These are phyloP conservation scores for Podospora appendiculata DNA, from an alignment of 495 filamentous ascomycete genomes.

Conservation along the genomic window DNA sequence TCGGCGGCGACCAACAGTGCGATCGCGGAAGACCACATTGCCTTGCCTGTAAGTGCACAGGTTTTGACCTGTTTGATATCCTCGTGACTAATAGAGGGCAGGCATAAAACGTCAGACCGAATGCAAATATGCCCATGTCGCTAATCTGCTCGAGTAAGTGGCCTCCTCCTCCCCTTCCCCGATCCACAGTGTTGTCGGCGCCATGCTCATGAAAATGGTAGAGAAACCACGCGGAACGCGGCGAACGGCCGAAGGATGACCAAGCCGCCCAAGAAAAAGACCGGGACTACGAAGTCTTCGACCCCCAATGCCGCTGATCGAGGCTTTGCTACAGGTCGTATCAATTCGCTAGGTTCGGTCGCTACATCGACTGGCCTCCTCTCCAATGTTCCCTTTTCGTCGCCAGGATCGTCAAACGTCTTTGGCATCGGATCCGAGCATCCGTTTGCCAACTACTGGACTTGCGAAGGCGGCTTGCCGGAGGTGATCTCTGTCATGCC, in stretches of 20 bases:
- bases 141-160: slow-evolving; percentile 60
- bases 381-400: slow-evolving; percentile 58
- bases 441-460: slow-evolving; percentile 72
- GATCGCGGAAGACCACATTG: slow-evolving; percentile 54
- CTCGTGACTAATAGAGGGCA: slow-evolving; percentile 9
- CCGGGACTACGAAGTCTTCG: slow-evolving; percentile 13
- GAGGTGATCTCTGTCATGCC: slow-evolving; percentile 65
- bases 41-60: slow-evolving; percentile 49
- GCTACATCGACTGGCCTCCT: slow-evolving; percentile 51
- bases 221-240: slow-evolving; percentile 40
- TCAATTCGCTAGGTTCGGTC: slow-evolving; percentile 31
- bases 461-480: slow-evolving; percentile 58
- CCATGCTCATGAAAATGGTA: slow-evolving; percentile 10
- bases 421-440: slow-evolving; percentile 63
- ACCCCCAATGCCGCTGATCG: slow-evolving; percentile 42
- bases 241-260: slow-evolving; percentile 50
- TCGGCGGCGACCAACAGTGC: slow-evolving; percentile 28
- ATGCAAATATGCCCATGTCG: slow-evolving; percentile 60
- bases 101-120: slow-evolving; percentile 61
- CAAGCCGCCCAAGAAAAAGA: slow-evolving; percentile 45
- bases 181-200: too few species aligned
- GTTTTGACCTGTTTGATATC: not conserved
- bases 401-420: slow-evolving; percentile 54
- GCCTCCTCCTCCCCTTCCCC: not conserved
- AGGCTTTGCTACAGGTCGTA: slow-evolving; percentile 28